These are phyloP conservation scores for Alternaria gansuensis DNA, from an alignment of 2,329 filamentous ascomycete genomes.

Conservation along the genomic window DNA sequence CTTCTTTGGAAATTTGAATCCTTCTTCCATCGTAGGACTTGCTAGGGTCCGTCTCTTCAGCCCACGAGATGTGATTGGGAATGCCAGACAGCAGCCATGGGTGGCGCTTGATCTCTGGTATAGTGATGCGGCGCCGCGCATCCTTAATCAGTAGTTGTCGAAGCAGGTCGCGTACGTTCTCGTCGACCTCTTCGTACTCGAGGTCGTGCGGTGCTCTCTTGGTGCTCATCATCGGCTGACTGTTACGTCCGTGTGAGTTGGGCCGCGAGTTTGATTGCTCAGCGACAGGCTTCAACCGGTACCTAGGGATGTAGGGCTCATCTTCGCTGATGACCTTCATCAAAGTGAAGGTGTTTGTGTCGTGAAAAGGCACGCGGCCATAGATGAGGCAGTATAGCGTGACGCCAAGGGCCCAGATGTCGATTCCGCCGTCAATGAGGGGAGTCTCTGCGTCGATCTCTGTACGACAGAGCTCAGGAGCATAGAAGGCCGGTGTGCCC, in stretches of 20 bases:
- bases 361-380: conserved; percentile 90
- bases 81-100: conserved; percentile 88
- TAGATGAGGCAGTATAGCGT: conserved; percentile 96
- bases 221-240: conserved; percentile 65
- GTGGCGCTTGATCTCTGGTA: conserved; percentile 93
- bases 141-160: conserved; percentile 85
- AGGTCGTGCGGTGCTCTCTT: conserved; percentile 81
- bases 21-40: conserved; percentile 79
- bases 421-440: conserved; percentile 89
- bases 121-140: conserved; percentile 83
- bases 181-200: conserved; percentile 85
- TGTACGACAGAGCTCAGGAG: conserved; percentile 93
- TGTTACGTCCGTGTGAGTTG: conserved; percentile 58
- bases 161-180: conserved; percentile 80
- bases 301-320: conserved; percentile 86
- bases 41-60: conserved; percentile 91
- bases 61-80: conserved; percentile 77
- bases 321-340: conserved; percentile 91
- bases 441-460: conserved; percentile 72
- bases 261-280: conserved; percentile 56
- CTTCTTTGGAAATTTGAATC: conserved; percentile 92
- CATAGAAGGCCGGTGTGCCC: conserved; percentile 96
- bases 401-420: conserved; percentile 96
- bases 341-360: conserved; percentile 89
- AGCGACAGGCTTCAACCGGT: conserved; percentile 78